Base-by-base conservation (phyloP, 2,329 filamentous ascomycete species). In the Xylaria sp. region DNA sequence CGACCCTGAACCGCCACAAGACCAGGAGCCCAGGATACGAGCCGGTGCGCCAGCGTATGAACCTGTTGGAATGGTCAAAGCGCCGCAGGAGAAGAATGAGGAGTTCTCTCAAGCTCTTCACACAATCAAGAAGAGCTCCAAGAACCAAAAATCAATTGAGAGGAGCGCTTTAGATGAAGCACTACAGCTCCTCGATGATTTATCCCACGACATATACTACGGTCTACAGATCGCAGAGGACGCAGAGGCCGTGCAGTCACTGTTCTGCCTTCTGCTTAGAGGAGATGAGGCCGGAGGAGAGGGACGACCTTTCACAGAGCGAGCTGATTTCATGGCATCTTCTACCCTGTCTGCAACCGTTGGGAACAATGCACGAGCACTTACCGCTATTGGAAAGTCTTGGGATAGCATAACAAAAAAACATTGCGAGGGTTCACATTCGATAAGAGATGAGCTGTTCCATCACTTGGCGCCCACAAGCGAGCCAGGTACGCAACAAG, bases 141-240 rank as follows among this genome's bases (percentile, higher is more conserved):
- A 68, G 22, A 71, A 45, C 63, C 68, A 56, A 69, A 75, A 68
- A 54, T 71, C 69, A n/a, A 57, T 60, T 5, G 67, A 73, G 22
- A 65, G 67, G 10, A 57, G 70, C 20, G 76, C 74, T 2, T 79
- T 87, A 15, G 83, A 85, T 45, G 79, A 79, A 11, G 85, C 86
- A 0, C 81, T 92, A 7, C 83, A 86, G 38, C 82, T 82, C 38
- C 82, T 92, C n/a, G 82, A 86, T 67, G 89, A 91, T 6, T 79
- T 90, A 31, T 85, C 89, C 0, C 89, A 91, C 76, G 89, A 91
- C 76, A 87, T 91, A 69, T 91, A 90, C 79, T 92, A 90, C 76
- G 89, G 89, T 10, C 80, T 89, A 20, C 86, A 89, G 75, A 84
- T 91, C 65, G 82, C 84, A 25, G 85, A 88, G 74, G 85, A 89